Base-by-base conservation (phyloP, 2,329 filamentous ascomycete species). In the Atkinsonella hypoxylon region DNA sequence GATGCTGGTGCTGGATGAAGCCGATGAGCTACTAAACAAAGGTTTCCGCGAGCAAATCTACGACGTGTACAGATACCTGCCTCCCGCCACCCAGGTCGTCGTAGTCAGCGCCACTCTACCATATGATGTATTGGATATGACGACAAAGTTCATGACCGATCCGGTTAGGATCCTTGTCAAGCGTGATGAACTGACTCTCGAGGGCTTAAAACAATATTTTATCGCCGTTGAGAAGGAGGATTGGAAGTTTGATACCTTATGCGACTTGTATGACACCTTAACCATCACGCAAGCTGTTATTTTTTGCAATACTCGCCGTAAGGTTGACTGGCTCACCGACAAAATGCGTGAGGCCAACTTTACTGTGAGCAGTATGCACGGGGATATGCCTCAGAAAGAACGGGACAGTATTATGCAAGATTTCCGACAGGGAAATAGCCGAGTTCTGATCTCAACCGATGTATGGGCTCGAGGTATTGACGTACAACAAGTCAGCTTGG, bases 291-390 rank as follows among this genome's bases (percentile, higher is more conserved):
- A 97, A 73, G 93, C 93, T 44, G 93, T 98, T 67, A 98, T 98
- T 67, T 98, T 98, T 78, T 98, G 93, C 79, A 98, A 98, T 72
- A 98, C 93, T 7, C 85, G 93, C 58, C 83, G 93, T 69, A 98
- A 98, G 86, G 93, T 98, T 49, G 93, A 98, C 69, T 98, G 93
- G 93, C 75, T 98, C 53, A 97, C 93, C 4, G 93, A 98, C 73
- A 98, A 98, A 78, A 95, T 98, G 88, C 87, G 89, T 56, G 93
- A 96, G 68, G 89, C 89, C 61, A 96, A 98, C 73, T 98, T 98
- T 69, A 98, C 93, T 0, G 93, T 98, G 58, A 94, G 87, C 61
- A 91, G 87, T 61, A 98, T 98, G 93, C 93, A 98, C 66, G 93
- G 93, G 58, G 93, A 98, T 63, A 98, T 98, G 93, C 89, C 90